Conservation (phyloP, 768 basidiomycete species). For the Clathrus columnatus region DNA sequence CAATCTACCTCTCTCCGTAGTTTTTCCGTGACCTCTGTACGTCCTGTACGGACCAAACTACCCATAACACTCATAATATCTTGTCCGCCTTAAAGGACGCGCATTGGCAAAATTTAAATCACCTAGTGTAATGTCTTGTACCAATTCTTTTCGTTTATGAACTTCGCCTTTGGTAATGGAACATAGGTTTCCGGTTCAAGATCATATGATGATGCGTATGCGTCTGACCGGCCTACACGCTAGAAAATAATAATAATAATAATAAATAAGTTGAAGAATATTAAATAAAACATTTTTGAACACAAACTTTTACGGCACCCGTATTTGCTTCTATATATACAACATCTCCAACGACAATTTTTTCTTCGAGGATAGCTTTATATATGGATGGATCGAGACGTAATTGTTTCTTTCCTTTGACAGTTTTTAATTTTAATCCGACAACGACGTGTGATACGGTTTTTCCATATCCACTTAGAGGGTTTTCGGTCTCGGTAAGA, state of each 20-base stretch:
- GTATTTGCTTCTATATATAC: constrained; percentile 92
- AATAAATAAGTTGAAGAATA: neutral
- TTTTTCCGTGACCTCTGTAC: constrained; percentile 97
- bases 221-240: constrained; percentile 95
- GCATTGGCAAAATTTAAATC: constrained; percentile 97
- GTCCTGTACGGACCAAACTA: constrained; percentile 79
- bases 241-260: constrained; percentile 25
- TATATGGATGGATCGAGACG: constrained; percentile 92
- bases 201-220: constrained; percentile 95
- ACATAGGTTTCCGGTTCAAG: constrained; percentile 98
- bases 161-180: constrained; percentile 96
- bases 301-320: constrained; percentile 85
- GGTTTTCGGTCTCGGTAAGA: constrained; percentile 94
- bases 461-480: constrained; percentile 94
- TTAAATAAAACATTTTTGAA: neutral
- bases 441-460: constrained; percentile 97
- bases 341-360: constrained; percentile 93
- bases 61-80: constrained; percentile 98
- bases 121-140: constrained; percentile 91
- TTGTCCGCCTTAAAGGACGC: constrained; percentile 89
- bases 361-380: constrained; percentile 95
- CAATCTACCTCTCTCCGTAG: constrained; percentile 93
- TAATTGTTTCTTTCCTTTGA: constrained; percentile 87
- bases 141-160: constrained; percentile 90
- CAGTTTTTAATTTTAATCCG: constrained; percentile 92